phyloP scores from a whole-genome alignment of 495 filamentous ascomycete species.

The Penicilliopsis zonata region DNA sequence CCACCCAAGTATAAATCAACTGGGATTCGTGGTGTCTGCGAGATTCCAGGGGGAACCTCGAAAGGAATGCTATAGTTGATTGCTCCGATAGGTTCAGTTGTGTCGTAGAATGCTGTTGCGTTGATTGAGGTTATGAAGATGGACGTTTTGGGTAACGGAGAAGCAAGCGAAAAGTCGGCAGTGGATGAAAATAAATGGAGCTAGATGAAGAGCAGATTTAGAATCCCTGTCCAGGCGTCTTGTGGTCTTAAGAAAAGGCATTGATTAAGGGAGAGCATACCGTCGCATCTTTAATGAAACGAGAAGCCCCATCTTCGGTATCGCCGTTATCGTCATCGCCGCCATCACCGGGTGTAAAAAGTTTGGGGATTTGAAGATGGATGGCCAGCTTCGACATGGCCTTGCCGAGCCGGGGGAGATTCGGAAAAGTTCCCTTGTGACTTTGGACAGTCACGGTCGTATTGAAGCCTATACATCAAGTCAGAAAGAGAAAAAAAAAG shows the following conservation, averaged over 20 bases:
- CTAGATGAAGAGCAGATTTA: constrained; percentile 12
- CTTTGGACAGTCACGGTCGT: constrained; percentile 61
- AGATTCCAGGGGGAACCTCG: constrained; percentile 61
- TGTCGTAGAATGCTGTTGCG: constrained; percentile 74
- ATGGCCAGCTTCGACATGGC: constrained; percentile 57
- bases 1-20: constrained; percentile 66
- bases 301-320: constrained; percentile 23
- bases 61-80: constrained; percentile 68
- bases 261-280: constrained; percentile 33
- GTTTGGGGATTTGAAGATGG: constrained; percentile 54
- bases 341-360: constrained; percentile 40
- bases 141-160: constrained; percentile 58
- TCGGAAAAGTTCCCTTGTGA: constrained; percentile 59
- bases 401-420: constrained; percentile 56
- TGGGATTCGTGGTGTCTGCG: constrained; percentile 61
- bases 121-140: constrained; percentile 67
- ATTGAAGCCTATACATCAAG: constrained; percentile 45
- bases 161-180: constrained; percentile 71
- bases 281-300: constrained; percentile 76
- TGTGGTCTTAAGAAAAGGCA: constrained; percentile 6
- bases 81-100: constrained; percentile 60
- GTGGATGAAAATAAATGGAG: constrained; percentile 78
- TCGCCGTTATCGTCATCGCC: constrained; percentile 28
- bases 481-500: constrained; percentile 1
- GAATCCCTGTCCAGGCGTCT: constrained; percentile 2